Evolutionary conservation across 2,329 filamentous ascomycete species (phyloP).

Genomic region (Bipolaris cookei): DNA sequence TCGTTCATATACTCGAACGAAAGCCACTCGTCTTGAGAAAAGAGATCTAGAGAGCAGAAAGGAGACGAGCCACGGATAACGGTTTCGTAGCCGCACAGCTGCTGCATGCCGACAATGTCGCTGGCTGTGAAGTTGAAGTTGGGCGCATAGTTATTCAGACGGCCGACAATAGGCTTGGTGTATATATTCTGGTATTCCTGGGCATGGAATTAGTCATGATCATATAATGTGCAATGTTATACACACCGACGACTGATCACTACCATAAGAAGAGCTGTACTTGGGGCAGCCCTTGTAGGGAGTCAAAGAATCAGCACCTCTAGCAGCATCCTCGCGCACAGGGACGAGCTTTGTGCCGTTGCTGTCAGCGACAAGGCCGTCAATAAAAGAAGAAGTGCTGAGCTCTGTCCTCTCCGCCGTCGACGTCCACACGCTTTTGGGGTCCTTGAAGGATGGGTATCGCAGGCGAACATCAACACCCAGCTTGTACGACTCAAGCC

Average conservation of each 20-base stretch:
- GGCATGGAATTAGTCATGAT: background rate
- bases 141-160: conserved; percentile 60
- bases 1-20: conserved; percentile 70
- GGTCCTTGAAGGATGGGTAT: conserved; percentile 62
- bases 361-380: conserved; percentile 61
- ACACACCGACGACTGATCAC: conserved; percentile 57
- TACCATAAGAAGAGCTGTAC: conserved; percentile 65
- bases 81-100: conserved; percentile 70
- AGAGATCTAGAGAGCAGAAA: conserved; percentile 66
- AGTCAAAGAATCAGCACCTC: conserved; percentile 66
- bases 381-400: conserved; percentile 64
- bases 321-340: conserved; percentile 63
- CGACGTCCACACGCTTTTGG: conserved; percentile 65
- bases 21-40: conserved; percentile 69
- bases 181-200: conserved; percentile 59
- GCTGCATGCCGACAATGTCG: conserved; percentile 70
- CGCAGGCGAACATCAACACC: conserved; percentile 65
- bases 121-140: conserved; percentile 68
- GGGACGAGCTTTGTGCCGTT: conserved; percentile 62
- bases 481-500: conserved; percentile 64
- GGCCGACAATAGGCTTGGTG: conserved; percentile 65
- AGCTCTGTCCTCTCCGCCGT: conserved; percentile 67
- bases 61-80: conserved; percentile 67
- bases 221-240: background rate
- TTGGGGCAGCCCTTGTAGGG: conserved; percentile 70